These are phyloP conservation scores for Nicotiana sylvestris DNA, from an alignment of 257 asterid genomes.

Conservation along the genomic window DNA sequence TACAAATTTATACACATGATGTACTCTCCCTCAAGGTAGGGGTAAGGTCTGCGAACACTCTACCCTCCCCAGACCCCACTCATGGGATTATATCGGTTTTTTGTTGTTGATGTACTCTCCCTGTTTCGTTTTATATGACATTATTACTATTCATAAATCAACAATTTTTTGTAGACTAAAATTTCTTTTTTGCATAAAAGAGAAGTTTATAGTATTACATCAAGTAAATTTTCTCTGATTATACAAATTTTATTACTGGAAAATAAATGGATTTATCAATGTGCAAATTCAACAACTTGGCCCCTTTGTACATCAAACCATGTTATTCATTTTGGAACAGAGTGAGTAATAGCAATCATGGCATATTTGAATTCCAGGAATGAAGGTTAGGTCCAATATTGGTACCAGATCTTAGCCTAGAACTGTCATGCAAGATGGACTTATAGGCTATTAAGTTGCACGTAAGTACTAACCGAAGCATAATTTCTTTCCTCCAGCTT, in stretches of 20 bases:
- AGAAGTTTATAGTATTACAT: background rate
- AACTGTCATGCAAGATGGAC: background rate
- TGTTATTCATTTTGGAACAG: conserved; percentile 4
- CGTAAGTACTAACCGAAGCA: background rate
- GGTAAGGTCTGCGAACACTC: too few species aligned
- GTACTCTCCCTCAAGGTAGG: background rate
- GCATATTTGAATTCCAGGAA: background rate
- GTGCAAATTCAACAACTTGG: background rate
- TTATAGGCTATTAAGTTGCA: background rate
- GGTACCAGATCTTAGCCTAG: background rate
- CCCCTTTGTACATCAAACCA: background rate
- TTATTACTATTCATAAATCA: background rate
- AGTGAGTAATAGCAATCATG: background rate
- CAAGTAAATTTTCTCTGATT: background rate
- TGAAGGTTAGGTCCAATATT: conserved; percentile 1
- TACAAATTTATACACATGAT: background rate
- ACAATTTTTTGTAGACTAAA: background rate
- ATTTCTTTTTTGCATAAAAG: background rate
- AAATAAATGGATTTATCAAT: background rate
- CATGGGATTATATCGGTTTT: too few species aligned
- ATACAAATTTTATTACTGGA: background rate
- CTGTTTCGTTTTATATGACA: background rate
- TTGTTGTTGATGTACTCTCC: background rate
- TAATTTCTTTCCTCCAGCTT: background rate
- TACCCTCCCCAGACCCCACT: too few species aligned